Conservation (phyloP, 352 stramenopile species). For the Phytophthora megakarya region DNA sequence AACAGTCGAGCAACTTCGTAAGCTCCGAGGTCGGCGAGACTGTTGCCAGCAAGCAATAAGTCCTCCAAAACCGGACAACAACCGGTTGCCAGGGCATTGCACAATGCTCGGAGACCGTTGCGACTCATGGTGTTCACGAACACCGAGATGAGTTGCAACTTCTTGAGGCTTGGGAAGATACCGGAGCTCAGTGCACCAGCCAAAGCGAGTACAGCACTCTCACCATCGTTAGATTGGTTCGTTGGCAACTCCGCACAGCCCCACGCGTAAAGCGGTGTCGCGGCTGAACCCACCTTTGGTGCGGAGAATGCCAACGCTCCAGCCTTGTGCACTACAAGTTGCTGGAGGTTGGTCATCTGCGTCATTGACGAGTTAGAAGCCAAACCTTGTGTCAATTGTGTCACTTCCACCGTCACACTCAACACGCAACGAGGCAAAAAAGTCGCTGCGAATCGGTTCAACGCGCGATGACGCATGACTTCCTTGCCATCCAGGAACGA, state of each 20-base stretch:
- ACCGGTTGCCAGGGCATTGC: slow-evolving; percentile 44
- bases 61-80: slow-evolving; percentile 59
- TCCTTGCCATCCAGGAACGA: slow-evolving; percentile 68
- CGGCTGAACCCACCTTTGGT: slow-evolving; percentile 8
- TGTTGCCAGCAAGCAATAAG: slow-evolving; percentile 70
- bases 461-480: slow-evolving; percentile 44
- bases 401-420: slow-evolving; percentile 57
- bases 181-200: slow-evolving; percentile 42
- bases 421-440: slow-evolving; percentile 61
- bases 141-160: slow-evolving; percentile 71
- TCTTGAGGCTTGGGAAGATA: slow-evolving; percentile 45
- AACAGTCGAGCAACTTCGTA: slow-evolving; percentile 54
- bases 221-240: slow-evolving; percentile 57
- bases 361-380: slow-evolving; percentile 36
- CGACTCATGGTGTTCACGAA: slow-evolving; percentile 69
- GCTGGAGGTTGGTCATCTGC: slow-evolving; percentile 59
- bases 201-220: slow-evolving; percentile 54
- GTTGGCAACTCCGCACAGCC: slow-evolving; percentile 62
- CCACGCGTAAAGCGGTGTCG: slow-evolving; percentile 62
- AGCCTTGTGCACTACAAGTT: slow-evolving; percentile 61
- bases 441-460: slow-evolving; percentile 56
- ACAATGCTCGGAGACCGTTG: slow-evolving; percentile 54
- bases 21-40: slow-evolving; percentile 60
- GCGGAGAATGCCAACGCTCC: slow-evolving; percentile 6
- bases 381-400: slow-evolving; percentile 43